A percentile compares a stretch with the other conserved stretches of the same genome.
phyloP scores from a whole-genome alignment of 2,329 filamentous ascomycete species.

The Orbilia oligospora region DNA sequence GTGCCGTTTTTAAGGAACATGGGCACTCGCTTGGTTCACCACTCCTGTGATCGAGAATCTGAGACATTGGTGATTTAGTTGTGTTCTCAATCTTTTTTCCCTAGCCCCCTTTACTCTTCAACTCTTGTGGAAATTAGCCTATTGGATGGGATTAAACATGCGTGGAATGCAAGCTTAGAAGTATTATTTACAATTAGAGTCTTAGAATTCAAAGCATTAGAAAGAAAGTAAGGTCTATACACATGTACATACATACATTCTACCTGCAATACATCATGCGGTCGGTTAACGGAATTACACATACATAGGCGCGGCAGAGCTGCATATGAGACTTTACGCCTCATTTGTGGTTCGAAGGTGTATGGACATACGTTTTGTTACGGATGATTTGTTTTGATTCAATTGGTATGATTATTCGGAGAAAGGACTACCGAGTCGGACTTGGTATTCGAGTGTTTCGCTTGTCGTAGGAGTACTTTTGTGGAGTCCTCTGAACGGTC shows the following conservation, averaged over 20 bases:
- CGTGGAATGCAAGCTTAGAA: neutral
- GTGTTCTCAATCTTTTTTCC: neutral
- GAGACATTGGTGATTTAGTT: conserved; percentile 11
- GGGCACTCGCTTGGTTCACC: conserved; percentile 6
- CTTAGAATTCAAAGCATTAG: neutral
- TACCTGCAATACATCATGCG: neutral
- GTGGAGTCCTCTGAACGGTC: too few relatives aligned
- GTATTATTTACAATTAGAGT: neutral
- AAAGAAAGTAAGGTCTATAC: neutral
- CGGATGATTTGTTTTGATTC: conserved; percentile 6
- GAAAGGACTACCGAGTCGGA: neutral
- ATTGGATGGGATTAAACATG: conserved; percentile 10
- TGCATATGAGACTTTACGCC: neutral
- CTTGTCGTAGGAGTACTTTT: neutral
- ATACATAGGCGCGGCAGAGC: too few relatives aligned
- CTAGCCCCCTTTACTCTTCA: neutral
- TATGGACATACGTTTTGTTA: neutral
- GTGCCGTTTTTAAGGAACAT: conserved; percentile 5
- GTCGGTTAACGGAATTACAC: neutral
- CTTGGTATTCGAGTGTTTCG: neutral
- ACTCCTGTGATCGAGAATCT: conserved; percentile 25
- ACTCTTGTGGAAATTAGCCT: neutral
- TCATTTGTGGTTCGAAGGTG: neutral
- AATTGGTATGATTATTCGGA: neutral
- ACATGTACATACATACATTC: neutral